These are phyloP conservation scores for Xylariaceae sp. DNA, from an alignment of 2,329 filamentous ascomycete genomes.

Conservation along the genomic window DNA sequence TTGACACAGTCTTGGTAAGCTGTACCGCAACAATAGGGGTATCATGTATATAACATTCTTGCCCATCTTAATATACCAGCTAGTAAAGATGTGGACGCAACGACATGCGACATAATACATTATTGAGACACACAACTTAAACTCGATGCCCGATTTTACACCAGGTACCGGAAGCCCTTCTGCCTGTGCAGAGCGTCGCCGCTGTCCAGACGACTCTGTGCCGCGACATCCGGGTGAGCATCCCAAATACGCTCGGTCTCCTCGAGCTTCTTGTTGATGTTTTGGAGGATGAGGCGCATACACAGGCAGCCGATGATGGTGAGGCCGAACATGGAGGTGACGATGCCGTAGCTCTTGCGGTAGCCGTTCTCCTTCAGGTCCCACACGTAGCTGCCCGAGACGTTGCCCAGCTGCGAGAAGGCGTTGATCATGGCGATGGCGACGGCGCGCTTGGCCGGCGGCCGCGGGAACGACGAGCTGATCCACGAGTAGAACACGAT, in stretches of 20 bases:
- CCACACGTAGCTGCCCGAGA: constrained; percentile 67
- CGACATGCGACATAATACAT: neutral
- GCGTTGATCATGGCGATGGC: constrained; percentile 64
- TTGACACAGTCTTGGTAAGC: too few relatives aligned
- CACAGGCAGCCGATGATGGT: constrained; percentile 56
- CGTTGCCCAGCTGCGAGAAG: constrained; percentile 59
- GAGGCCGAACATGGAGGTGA: constrained; percentile 65
- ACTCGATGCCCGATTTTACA: constrained; percentile 33
- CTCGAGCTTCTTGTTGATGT: constrained; percentile 52
- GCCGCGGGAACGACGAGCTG: constrained; percentile 58
- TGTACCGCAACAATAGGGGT: constrained; percentile 8
- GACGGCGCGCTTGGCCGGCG: constrained; percentile 62
- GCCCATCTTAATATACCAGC: neutral
- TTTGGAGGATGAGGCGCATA: constrained; percentile 50
- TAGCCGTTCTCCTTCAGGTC: constrained; percentile 60
- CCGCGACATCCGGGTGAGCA: constrained; percentile 41
- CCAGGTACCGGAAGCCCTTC: constrained; percentile 52
- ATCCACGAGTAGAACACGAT: constrained; percentile 64
- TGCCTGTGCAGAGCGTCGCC: constrained; percentile 50
- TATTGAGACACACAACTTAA: neutral
- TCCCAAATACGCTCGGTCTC: constrained; percentile 45
- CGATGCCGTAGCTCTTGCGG: constrained; percentile 66
- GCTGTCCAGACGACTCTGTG: constrained; percentile 43
- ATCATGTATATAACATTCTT: too few relatives aligned
- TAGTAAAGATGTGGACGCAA: neutral